Conservation (phyloP, 306 rosid species). For the Macrotyloma uniflorum region DNA sequence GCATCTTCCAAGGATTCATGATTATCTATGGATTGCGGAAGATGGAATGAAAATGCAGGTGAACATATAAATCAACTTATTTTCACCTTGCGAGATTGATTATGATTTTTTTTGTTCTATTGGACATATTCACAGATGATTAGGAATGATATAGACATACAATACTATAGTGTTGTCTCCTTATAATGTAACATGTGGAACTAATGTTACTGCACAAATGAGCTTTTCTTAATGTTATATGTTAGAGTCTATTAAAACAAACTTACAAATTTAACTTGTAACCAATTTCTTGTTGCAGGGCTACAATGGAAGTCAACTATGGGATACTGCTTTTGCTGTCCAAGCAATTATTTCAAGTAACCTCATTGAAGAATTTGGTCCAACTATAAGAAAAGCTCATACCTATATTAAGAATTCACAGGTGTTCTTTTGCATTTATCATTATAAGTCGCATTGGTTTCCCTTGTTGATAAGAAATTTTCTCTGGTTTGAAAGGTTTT, state of each 20-base stretch:
- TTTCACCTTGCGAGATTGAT: slow-evolving; percentile 35
- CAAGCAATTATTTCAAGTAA: slow-evolving; percentile 88
- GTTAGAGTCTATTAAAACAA: background rate
- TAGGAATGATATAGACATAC: slow-evolving; percentile 32
- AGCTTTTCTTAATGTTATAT: slow-evolving; percentile 21
- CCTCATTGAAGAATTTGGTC: slow-evolving; percentile 68
- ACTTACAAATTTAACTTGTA: slow-evolving; percentile 1
- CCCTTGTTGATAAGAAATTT: slow-evolving; percentile 35
- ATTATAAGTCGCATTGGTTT: slow-evolving; percentile 1
- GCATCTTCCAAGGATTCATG: slow-evolving; percentile 86
- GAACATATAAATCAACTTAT: slow-evolving; percentile 35
- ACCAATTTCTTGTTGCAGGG: slow-evolving; percentile 63
- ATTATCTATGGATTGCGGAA: slow-evolving; percentile 91
- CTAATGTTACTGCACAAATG: slow-evolving; percentile 1
- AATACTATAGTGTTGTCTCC: background rate
- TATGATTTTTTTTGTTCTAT: slow-evolving; percentile 27
- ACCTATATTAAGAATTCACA: slow-evolving; percentile 72
- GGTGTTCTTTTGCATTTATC: slow-evolving; percentile 50
- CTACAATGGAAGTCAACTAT: slow-evolving; percentile 94
- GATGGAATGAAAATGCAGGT: slow-evolving; percentile 99
- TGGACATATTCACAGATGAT: slow-evolving; percentile 31
- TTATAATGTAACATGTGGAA: slow-evolving; percentile 34
- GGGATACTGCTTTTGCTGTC: slow-evolving; percentile 86
- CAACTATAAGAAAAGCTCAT: slow-evolving; percentile 78
- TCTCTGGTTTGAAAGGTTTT: slow-evolving; percentile 53